These are phyloP conservation scores for Rhododendron ovatum DNA, from an alignment of 148 eudicot genomes.

Conservation along the genomic window DNA sequence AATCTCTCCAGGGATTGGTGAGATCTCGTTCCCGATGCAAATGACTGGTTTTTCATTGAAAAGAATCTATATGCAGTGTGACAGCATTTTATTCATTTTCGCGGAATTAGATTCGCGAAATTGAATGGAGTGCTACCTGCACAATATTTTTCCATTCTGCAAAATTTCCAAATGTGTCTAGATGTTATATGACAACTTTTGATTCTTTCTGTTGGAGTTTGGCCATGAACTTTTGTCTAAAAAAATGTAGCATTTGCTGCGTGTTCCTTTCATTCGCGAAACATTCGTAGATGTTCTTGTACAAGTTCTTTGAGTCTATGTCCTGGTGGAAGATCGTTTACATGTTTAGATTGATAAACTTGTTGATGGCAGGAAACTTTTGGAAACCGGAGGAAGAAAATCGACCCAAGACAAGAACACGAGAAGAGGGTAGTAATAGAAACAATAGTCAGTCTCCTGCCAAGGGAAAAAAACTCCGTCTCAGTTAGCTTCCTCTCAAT, in stretches of 20 bases:
- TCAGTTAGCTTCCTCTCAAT: conserved; percentile 85
- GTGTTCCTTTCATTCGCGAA: not conserved
- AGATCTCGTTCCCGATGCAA: conserved; percentile 33
- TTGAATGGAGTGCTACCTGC: not conserved
- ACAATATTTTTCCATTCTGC: not conserved
- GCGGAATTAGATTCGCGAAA: not conserved
- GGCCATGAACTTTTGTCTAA: not conserved
- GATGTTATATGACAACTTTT: too few species aligned
- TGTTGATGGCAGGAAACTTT: conserved; percentile 49
- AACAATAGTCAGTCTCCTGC: conserved; percentile 89
- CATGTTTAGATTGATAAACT: not conserved
- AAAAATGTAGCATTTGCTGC: not conserved
- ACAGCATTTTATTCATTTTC: not conserved
- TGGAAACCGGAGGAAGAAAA: conserved; percentile 64
- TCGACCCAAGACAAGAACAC: conserved; percentile 68
- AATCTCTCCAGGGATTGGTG: conserved; percentile 88
- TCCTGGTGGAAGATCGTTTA: not conserved
- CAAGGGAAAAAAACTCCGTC: conserved; percentile 64
- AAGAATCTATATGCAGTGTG: not conserved
- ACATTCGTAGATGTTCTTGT: not conserved
- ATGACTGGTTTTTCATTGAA: not conserved
- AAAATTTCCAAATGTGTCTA: not conserved
- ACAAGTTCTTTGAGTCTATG: not conserved
- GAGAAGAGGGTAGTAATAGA: conserved; percentile 82
- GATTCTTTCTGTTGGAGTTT: not conserved